phyloP scores from a whole-genome alignment of 1,139 yeast species.

The Petasospora rhodanensis region DNA sequence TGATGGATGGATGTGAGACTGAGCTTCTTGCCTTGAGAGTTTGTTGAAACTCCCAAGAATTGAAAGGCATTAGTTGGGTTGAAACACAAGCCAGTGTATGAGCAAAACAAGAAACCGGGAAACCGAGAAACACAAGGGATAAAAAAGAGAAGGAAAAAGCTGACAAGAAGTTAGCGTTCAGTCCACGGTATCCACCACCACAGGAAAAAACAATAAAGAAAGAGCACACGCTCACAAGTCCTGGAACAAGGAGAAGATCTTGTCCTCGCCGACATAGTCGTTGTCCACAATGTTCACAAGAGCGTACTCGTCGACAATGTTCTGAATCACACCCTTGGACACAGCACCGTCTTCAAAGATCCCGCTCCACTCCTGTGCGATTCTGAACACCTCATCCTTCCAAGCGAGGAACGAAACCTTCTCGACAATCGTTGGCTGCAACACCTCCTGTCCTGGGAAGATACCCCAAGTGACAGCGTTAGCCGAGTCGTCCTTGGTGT shows the following conservation, averaged over 20 bases:
- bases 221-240: constrained; percentile 12
- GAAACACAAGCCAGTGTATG: too few species aligned
- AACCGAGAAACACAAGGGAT: too few species aligned
- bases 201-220: not conserved
- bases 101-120: too few species aligned
- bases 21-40: too few species aligned
- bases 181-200: too few species aligned
- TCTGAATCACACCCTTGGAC: constrained; percentile 40
- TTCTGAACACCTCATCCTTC: constrained; percentile 92
- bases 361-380: constrained; percentile 76
- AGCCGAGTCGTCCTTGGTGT: constrained; percentile 67
- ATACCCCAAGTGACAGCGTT: constrained; percentile 99
- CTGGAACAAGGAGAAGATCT: constrained; percentile 41
- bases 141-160: constrained; percentile 1
- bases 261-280: constrained; percentile 52
- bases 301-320: constrained; percentile 56
- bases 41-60: constrained; percentile 11
- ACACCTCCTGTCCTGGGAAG: constrained; percentile 86
- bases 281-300: constrained; percentile 90
- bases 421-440: constrained; percentile 93
- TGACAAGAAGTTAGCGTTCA: too few species aligned
- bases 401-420: constrained; percentile 85
- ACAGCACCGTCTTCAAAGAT: constrained; percentile 40
- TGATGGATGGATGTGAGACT: too few species aligned
- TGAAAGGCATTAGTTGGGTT: constrained; percentile 5